These are phyloP conservation scores for Lophiotrema nucula DNA, from an alignment of 495 filamentous ascomycete species.

Conservation along the genomic window DNA sequence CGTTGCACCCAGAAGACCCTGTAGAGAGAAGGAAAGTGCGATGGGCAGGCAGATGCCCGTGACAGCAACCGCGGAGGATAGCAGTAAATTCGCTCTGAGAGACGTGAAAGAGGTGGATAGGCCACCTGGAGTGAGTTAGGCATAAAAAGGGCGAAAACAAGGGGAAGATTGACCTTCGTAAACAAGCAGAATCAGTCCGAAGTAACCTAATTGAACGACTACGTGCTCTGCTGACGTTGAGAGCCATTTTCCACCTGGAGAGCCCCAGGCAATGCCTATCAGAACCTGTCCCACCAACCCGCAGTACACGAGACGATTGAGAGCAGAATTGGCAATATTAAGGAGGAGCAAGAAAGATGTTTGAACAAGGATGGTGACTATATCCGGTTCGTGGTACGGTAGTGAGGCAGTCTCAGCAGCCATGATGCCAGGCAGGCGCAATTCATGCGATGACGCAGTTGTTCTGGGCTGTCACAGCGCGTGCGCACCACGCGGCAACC, in stretches of 20 bases:
- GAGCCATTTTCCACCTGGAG: conserved; percentile 58
- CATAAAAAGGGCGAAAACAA: neutral
- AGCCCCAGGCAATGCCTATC: conserved; percentile 68
- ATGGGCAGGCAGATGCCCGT: conserved; percentile 67
- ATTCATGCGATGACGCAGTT: neutral
- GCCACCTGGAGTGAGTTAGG: conserved; percentile 50
- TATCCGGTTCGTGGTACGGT: conserved; percentile 59
- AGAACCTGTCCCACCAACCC: conserved; percentile 74
- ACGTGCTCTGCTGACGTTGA: conserved; percentile 49
- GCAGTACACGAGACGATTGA: conserved; percentile 66
- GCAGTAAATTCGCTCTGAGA: conserved; percentile 57
- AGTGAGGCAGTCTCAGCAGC: conserved; percentile 14
- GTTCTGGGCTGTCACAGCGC: neutral
- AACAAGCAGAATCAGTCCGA: conserved; percentile 72
- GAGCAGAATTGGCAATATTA: conserved; percentile 55
- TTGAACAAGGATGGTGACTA: conserved; percentile 58
- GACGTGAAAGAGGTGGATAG: conserved; percentile 61
- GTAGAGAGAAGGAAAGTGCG: conserved; percentile 64
- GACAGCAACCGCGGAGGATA: conserved; percentile 60
- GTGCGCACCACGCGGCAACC: neutral
- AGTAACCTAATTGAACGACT: conserved; percentile 69
- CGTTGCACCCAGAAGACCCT: conserved; percentile 43
- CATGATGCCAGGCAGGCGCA: conserved; percentile 11
- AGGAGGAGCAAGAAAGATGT: conserved; percentile 66
- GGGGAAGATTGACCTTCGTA: conserved; percentile 55